Evolutionary conservation across 345 rosid species (phyloP), one percentile per base, ranked within the genome.

Genomic region (Populus deltoides): DNA sequence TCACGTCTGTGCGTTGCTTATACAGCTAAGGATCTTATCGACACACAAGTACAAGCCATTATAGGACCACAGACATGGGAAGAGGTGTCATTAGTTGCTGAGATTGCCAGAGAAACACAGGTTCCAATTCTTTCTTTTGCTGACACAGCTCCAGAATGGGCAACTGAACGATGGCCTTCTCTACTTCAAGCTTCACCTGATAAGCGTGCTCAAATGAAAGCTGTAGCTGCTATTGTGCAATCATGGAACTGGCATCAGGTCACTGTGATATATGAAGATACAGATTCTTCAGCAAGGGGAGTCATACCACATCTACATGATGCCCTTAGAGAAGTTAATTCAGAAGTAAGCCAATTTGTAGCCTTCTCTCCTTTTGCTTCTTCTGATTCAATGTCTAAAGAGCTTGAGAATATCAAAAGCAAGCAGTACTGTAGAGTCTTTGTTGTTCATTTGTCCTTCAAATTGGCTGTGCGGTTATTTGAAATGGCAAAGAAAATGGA

Each of bases 51-150:
- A 3, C 22, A 78, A 70, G 82, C 79, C 11, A 78, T 82, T 39
- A 39, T 82, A 11, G 85, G 85, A 68, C 77, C 79, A 66, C 53
- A 57, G 43, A 66, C 79, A 59, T 82, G 85, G 85, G 85, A 78
- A 78, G 79, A 82, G 53, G 59, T 79, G 61, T 57, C 82, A 10
- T 31, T 61, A 25, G 82, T 79, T 53, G 80, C 76, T 13, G 79
- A 82, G 17, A 38, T 82, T 10, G 77, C 57, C 1, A 68, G 67
- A 66, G n/a, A 36, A 61, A 67, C 36, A 7, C 82, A 71, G 57
- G 68, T 76, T 6, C 85, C 85, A 22, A 15, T 78, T 24, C 73
- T 82, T 29, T 78, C 82, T 29, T 75, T 82, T 13, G 62, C 77
- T 0, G 85, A 78, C 7, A 22, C 77, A 27, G 51, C 55, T 57